Evolutionary conservation across 2,329 filamentous ascomycete species (phyloP).

Genomic region (Colletotrichum chrysophilum): DNA sequence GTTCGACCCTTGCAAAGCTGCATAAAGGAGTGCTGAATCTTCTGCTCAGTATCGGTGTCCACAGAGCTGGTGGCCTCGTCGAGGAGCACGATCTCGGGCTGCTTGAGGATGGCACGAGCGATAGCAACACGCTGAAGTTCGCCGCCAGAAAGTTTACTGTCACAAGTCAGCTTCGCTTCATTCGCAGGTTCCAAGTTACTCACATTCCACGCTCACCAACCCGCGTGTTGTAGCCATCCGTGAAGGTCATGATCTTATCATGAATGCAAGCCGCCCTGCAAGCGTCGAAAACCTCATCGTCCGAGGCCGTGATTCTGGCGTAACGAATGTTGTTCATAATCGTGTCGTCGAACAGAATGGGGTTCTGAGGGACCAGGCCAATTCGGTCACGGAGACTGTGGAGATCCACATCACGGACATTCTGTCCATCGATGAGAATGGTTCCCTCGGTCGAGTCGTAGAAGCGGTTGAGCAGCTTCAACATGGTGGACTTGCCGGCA

Average conservation of each 20-base stretch:
- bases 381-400: slow-evolving; percentile 58
- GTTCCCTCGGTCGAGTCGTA: slow-evolving; percentile 60
- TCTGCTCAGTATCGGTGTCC: slow-evolving; percentile 71
- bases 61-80: slow-evolving; percentile 83
- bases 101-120: slow-evolving; percentile 74
- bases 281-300: slow-evolving; percentile 60
- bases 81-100: slow-evolving; percentile 76
- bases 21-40: slow-evolving; percentile 67
- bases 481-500: slow-evolving; percentile 62
- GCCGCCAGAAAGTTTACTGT: slow-evolving; percentile 67
- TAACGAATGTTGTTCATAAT: slow-evolving; percentile 66
- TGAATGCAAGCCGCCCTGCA: slow-evolving; percentile 63
- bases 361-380: slow-evolving; percentile 61
- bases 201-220: slow-evolving; percentile 57
- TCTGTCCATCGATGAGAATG: slow-evolving; percentile 61
- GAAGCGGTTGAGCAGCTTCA: slow-evolving; percentile 64
- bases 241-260: slow-evolving; percentile 61
- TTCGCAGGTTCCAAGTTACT: slow-evolving; percentile 20
- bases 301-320: slow-evolving; percentile 56
- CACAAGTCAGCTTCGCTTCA: slow-evolving; percentile 23
- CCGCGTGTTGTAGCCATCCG: slow-evolving; percentile 54
- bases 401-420: slow-evolving; percentile 59
- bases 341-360: slow-evolving; percentile 62
- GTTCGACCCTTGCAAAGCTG: slow-evolving; percentile 65
- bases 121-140: slow-evolving; percentile 72